These are phyloP conservation scores for Collybiopsis confluens DNA, from an alignment of 768 basidiomycete species.

Conservation along the genomic window DNA sequence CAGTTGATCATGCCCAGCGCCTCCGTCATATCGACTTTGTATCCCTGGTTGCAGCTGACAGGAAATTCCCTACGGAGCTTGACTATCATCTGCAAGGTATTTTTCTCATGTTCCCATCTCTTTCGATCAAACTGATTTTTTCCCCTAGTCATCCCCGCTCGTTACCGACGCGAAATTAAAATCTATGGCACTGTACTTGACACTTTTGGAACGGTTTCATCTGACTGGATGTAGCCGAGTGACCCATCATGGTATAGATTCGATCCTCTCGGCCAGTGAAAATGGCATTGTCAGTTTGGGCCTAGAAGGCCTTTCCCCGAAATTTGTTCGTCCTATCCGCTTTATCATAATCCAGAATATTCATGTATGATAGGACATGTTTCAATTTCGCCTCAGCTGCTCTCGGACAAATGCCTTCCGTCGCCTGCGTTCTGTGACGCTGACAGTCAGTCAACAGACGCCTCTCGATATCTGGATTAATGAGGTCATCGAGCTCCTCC, in stretches of 20 bases:
- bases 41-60: constrained; percentile 28
- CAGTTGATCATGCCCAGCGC: constrained; percentile 73
- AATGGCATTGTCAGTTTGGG: constrained; percentile 49
- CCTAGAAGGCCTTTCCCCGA: constrained; percentile 57
- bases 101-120: constrained; percentile 9
- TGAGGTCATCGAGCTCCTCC: constrained; percentile 39
- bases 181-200: constrained; percentile 44
- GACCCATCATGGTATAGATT: constrained; percentile 56
- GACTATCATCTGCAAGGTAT: constrained; percentile 68
- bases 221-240: constrained; percentile 69
- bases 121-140: neutral
- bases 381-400: constrained; percentile 37
- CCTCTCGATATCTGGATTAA: constrained; percentile 40
- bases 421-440: constrained; percentile 51
- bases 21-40: neutral
- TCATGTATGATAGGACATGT: constrained; percentile 44
- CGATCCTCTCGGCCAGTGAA: constrained; percentile 40
- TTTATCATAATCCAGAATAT: constrained; percentile 3
- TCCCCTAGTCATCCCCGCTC: constrained; percentile 47
- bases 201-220: constrained; percentile 50
- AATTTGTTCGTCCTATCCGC: constrained; percentile 42
- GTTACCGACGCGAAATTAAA: constrained; percentile 57
- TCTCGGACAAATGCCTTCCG: constrained; percentile 29
- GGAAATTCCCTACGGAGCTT: constrained; percentile 42
- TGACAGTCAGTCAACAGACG: constrained; percentile 41